A percentile compares a stretch with the other conserved stretches of the same genome.
phyloP scores from a whole-genome alignment of 2,329 filamentous ascomycete genomes.

The Colletotrichum scovillei region DNA sequence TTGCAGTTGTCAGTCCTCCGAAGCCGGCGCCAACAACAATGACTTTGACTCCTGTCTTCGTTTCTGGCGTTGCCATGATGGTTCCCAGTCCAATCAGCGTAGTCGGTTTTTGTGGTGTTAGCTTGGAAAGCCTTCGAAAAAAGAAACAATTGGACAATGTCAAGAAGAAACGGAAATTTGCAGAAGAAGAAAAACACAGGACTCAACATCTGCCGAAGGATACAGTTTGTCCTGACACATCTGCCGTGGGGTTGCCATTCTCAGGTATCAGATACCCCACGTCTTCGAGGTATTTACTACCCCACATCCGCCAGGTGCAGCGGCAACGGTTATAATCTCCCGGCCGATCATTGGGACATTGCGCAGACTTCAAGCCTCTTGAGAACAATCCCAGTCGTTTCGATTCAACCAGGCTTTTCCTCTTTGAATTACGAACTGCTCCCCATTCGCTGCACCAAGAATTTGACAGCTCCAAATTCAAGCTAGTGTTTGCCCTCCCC shows the following conservation, averaged over 20 bases:
- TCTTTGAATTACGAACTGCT: not conserved
- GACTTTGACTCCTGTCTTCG: not conserved
- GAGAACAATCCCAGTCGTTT: not conserved
- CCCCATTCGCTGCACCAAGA: not conserved
- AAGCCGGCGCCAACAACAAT: slow-evolving; percentile 55
- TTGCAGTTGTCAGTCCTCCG: slow-evolving; percentile 70
- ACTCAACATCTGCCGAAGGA: not conserved
- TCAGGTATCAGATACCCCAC: not conserved
- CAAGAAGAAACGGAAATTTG: too few species aligned
- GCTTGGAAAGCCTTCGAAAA: too few species aligned
- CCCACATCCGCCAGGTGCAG: slow-evolving; percentile 8
- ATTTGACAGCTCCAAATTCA: not conserved
- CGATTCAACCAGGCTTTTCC: not conserved
- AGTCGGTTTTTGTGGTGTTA: not conserved
- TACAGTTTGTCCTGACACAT: slow-evolving; percentile 8
- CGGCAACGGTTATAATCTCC: slow-evolving; percentile 34
- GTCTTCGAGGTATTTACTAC: not conserved
- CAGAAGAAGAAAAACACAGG: not conserved
- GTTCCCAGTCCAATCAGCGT: not conserved
- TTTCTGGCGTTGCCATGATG: not conserved
- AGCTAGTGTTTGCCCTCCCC: not conserved
- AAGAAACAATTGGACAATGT: too few species aligned
- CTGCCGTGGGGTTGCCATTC: not conserved
- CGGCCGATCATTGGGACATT: slow-evolving; percentile 57
- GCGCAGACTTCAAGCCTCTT: not conserved